These are phyloP conservation scores for Tylopilus intermedius DNA, from an alignment of 768 basidiomycete genomes.

Conservation along the genomic window DNA sequence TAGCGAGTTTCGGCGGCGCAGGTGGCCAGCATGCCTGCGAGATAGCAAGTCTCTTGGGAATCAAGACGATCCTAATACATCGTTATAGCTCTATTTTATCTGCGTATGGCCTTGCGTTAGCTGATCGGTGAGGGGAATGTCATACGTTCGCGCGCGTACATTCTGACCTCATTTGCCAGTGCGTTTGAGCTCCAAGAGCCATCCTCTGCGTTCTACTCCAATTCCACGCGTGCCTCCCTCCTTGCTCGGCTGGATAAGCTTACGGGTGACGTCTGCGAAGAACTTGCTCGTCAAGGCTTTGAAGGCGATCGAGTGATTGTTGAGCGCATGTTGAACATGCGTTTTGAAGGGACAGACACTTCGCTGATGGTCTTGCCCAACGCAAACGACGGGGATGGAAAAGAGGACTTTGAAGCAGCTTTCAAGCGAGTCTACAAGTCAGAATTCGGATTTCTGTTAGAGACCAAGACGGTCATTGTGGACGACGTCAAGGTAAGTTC, in stretches of 20 bases:
- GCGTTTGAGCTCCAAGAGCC: slow-evolving; percentile 89
- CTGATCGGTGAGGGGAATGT: slow-evolving; percentile 51
- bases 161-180: slow-evolving; percentile 33
- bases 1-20: slow-evolving; percentile 86
- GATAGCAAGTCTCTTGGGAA: slow-evolving; percentile 81
- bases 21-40: slow-evolving; percentile 93
- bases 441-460: slow-evolving; percentile 89
- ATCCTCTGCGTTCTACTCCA: slow-evolving; percentile 71
- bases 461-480: slow-evolving; percentile 76
- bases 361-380: slow-evolving; percentile 79
- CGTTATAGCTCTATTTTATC: slow-evolving; percentile 90
- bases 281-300: slow-evolving; percentile 80
- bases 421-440: slow-evolving; percentile 78
- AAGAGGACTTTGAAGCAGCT: slow-evolving; percentile 71
- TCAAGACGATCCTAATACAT: slow-evolving; percentile 83
- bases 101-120: slow-evolving; percentile 90
- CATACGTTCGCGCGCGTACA: not conserved
- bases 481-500: slow-evolving; percentile 81
- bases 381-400: slow-evolving; percentile 43
- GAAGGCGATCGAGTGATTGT: slow-evolving; percentile 61
- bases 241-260: slow-evolving; percentile 66
- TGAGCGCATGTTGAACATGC: slow-evolving; percentile 87
- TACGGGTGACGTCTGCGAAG: slow-evolving; percentile 53
- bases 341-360: slow-evolving; percentile 91
- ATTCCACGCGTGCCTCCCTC: slow-evolving; percentile 51